phyloP scores from a whole-genome alignment of 2,329 filamentous ascomycete species.

The Diaporthe helianthi region DNA sequence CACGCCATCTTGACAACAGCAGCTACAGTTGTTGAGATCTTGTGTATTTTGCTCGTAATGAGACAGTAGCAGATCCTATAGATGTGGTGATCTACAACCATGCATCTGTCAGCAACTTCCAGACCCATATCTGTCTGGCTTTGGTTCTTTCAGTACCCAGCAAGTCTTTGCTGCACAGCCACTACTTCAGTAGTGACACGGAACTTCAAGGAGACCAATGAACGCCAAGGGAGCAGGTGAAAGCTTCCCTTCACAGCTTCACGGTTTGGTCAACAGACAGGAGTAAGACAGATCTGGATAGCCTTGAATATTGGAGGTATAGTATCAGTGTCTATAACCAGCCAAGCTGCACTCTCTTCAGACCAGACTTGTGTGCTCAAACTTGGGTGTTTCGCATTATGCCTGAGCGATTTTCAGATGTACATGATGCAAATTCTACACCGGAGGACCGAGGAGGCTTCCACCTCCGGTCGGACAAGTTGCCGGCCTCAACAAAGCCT shows the following conservation, averaged over 20 bases:
- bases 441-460: constrained; percentile 38
- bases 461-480: constrained; percentile 15
- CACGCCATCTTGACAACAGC: background rate
- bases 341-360: constrained; percentile 10
- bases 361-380: constrained; percentile 11
- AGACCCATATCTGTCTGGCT: background rate
- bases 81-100: background rate
- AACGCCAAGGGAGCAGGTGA: background rate
- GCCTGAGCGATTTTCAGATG: constrained; percentile 38
- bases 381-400: constrained; percentile 21
- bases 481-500: constrained; percentile 21
- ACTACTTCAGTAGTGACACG: background rate
- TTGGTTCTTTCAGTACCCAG: background rate
- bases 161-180: background rate
- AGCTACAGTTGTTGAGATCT: background rate
- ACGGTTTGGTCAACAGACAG: background rate
- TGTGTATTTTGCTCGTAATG: no score
- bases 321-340: constrained; percentile 5
- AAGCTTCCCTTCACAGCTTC: background rate
- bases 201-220: background rate
- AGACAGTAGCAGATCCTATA: background rate
- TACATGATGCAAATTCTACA: constrained; percentile 43
- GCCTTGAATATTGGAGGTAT: background rate
- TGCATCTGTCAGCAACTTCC: background rate
- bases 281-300: background rate